Evolutionary conservation across 495 filamentous ascomycete genomes (phyloP), one percentile per base, ranked within the genome.

Genomic region (Talaromyces ruber): DNA sequence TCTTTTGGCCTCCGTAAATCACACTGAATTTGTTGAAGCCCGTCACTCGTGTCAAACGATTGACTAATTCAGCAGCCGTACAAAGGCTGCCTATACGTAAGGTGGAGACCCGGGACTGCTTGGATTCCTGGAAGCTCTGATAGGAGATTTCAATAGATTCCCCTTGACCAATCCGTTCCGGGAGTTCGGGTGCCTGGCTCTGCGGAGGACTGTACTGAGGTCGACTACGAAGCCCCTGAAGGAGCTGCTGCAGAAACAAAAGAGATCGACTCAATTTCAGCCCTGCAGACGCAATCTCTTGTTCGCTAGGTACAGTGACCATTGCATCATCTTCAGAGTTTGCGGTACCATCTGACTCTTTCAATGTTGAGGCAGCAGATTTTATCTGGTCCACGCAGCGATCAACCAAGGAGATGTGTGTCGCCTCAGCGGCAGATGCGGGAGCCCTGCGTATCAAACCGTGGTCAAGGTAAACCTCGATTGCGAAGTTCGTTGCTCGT

Each of bases 361-460:
- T 88, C 64, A 93, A 64, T 51, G 75, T 82, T 16, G 77, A 71
- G 11, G 89, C 89, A n/a, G 89, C 86, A 2, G 79, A 76, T 37
- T 84, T 87, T 8, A 97, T 79, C 68, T 94, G 89, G 16, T 80
- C 73, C 11, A 95, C 81, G 66, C 92, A 96, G 54, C 90, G 85
- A 64, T 88, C 80, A 18, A 91, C 90, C 12, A 97, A 78, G 9
- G 81, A 79, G 61, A 93, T 78, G 71, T 97, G 92, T n/a, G 93
- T 88, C 18, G 80, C 79, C 63, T 89, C 83, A 22, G 82, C 74
- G 6, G 81, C 78, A 22, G 78, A 77, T 16, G 70, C 69, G 6
- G 78, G 73, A 5, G 79, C 68, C 14, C 69, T 73, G 16, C 68
- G 66, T 25, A 79, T 75, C 18, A 78, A 69, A 5, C 57, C 64